A percentile compares a stretch with the other conserved stretches of the same genome.
These are phyloP conservation scores for Colletotrichum kahawae DNA, from an alignment of 2,329 filamentous ascomycete species.

Conservation along the genomic window DNA sequence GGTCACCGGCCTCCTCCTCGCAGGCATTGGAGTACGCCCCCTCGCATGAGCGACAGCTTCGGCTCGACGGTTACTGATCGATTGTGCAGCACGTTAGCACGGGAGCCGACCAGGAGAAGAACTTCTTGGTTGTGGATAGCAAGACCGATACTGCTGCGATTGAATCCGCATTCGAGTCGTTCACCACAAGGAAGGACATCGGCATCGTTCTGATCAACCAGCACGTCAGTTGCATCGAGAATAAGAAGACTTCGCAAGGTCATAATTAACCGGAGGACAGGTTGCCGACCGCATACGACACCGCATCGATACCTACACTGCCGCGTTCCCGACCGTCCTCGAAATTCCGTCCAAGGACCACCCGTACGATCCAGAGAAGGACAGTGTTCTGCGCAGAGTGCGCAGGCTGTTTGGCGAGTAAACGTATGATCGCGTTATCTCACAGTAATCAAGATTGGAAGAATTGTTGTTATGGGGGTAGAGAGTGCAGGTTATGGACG, in stretches of 20 bases:
- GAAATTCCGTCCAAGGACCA: constrained; percentile 99
- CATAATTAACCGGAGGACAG: constrained; percentile 53
- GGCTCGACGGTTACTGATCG: not conserved
- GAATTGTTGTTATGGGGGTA: not conserved
- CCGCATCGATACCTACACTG: constrained; percentile 88
- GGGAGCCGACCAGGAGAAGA: constrained; percentile 89
- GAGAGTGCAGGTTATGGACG: not conserved
- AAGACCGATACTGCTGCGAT: constrained; percentile 92
- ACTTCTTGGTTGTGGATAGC: constrained; percentile 94
- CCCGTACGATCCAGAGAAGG: constrained; percentile 98
- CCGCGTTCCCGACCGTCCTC: constrained; percentile 93
- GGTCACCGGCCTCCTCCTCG: constrained; percentile 92
- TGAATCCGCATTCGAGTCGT: constrained; percentile 87
- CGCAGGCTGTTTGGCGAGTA: constrained; percentile 72
- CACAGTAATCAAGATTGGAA: not conserved
- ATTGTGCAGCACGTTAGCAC: constrained; percentile 80
- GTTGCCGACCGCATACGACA: constrained; percentile 93
- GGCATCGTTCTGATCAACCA: constrained; percentile 97
- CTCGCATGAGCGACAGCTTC: not conserved
- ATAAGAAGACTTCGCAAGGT: not conserved
- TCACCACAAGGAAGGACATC: constrained; percentile 93
- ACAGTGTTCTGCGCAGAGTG: constrained; percentile 92
- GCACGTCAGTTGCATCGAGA: constrained; percentile 68
- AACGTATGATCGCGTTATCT: constrained; percentile 6
- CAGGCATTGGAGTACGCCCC: constrained; percentile 82